Conservation (phyloP, 202 grass and related monocot genomes). For the Elaeis oleifera region DNA sequence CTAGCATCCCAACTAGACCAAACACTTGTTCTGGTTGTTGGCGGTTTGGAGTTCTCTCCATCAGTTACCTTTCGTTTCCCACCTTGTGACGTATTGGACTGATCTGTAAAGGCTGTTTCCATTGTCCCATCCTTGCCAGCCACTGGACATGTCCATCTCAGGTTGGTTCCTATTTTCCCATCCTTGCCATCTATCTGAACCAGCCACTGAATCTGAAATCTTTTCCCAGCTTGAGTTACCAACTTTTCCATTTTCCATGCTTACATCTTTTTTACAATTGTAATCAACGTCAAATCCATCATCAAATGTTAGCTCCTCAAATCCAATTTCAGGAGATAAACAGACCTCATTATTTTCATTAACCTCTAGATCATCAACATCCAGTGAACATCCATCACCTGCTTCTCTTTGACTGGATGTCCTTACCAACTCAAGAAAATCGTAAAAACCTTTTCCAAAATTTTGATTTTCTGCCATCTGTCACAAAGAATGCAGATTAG, state of each 20-base stretch:
- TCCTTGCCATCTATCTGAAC: slow-evolving; percentile 20
- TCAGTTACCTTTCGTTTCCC: slow-evolving; percentile 27
- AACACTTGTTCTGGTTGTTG: slow-evolving; percentile 18
- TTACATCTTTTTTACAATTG: slow-evolving; percentile 25
- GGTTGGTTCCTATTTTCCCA: no score
- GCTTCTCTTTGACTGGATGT: slow-evolving; percentile 44
- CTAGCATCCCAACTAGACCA: slow-evolving; percentile 20
- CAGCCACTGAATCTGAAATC: slow-evolving; percentile 32
- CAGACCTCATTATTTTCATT: slow-evolving; percentile 44
- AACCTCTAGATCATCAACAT: slow-evolving; percentile 68
- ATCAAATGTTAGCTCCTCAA: slow-evolving; percentile 60
- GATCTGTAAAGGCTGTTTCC: no score
- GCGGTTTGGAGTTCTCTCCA: slow-evolving; percentile 8
- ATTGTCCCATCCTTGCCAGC: no score
- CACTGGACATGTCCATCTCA: no score
- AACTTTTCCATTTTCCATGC: slow-evolving; percentile 27
- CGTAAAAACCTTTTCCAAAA: slow-evolving; percentile 65
- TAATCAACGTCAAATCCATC: slow-evolving; percentile 46
- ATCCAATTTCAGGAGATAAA: slow-evolving; percentile 51
- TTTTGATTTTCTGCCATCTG: slow-evolving; percentile 62
- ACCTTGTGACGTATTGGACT: no score
- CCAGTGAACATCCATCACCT: slow-evolving; percentile 45
- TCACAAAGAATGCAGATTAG: slow-evolving; percentile 17
- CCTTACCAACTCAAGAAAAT: slow-evolving; percentile 72
- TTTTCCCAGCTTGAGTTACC: slow-evolving; percentile 41